Percentiles rank a stretch among this genome's conserved stretches.
Conservation (phyloP, 352 stramenopile species). For the Phytophthora fragariae region DNA sequence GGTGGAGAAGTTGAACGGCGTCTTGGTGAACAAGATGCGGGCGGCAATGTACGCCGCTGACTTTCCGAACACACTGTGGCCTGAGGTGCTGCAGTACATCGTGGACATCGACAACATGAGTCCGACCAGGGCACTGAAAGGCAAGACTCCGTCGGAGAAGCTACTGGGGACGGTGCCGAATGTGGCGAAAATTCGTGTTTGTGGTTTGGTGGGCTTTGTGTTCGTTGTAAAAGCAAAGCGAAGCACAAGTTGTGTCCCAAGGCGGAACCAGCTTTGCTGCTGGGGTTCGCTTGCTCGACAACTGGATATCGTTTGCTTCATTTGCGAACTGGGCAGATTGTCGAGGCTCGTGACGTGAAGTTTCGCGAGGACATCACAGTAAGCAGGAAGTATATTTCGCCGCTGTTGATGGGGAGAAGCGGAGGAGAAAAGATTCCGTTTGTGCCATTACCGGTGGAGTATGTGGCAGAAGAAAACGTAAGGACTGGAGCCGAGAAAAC, state of each 20-base stretch:
- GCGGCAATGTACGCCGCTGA: constrained; percentile 10
- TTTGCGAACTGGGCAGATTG: background rate
- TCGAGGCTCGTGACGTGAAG: background rate
- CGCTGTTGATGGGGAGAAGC: background rate
- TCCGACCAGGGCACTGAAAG: background rate
- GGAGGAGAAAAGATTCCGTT: background rate
- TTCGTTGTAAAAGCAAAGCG: background rate
- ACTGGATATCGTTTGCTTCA: background rate
- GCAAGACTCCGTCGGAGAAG: constrained; percentile 7
- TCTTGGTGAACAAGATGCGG: constrained; percentile 8
- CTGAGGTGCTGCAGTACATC: constrained; percentile 10
- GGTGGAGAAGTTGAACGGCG: constrained; percentile 1
- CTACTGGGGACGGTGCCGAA: background rate
- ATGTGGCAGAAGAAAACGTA: background rate
- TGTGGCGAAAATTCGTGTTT: constrained; percentile 2
- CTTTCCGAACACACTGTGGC: background rate
- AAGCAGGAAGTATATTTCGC: background rate
- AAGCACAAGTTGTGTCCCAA: background rate
- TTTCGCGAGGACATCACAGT: background rate
- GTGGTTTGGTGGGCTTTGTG: constrained; percentile 2
- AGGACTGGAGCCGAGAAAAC: background rate
- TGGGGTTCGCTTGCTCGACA: background rate
- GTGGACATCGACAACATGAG: constrained; percentile 16
- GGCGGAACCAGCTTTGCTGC: background rate
- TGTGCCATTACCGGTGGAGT: background rate